Evolutionary conservation across 2,329 filamentous ascomycete genomes (phyloP).

Genomic region (Aspergillaceae sp.): DNA sequence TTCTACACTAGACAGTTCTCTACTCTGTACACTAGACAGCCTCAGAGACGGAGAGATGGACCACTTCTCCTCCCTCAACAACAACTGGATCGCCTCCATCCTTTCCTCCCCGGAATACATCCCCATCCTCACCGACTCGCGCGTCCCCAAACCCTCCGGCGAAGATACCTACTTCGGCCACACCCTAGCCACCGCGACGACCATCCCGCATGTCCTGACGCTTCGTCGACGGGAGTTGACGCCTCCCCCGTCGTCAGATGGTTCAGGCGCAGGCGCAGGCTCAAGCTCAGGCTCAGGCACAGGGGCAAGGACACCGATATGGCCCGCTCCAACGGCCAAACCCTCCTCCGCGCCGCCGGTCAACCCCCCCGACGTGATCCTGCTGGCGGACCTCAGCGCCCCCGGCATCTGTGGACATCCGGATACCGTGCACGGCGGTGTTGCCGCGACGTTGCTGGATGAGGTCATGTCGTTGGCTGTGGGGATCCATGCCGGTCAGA

Average conservation of each 20-base stretch:
- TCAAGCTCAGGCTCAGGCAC: too few relatives aligned
- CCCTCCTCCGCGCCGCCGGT: constrained; percentile 13
- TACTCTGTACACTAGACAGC: too few relatives aligned
- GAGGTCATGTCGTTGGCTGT: constrained; percentile 37
- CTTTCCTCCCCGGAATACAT: constrained; percentile 29
- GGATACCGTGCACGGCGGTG: constrained; percentile 32
- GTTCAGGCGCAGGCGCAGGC: too few relatives aligned
- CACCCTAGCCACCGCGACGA: constrained; percentile 30
- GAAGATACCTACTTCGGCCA: constrained; percentile 37
- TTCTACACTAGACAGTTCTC: too few relatives aligned
- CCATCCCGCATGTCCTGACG: constrained; percentile 35
- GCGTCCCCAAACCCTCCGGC: constrained; percentile 30
- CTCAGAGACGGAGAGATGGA: too few relatives aligned
- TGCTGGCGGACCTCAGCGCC: constrained; percentile 25
- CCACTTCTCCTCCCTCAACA: constrained; percentile 18
- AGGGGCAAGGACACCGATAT: constrained; percentile 7
- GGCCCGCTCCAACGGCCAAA: constrained; percentile 17
- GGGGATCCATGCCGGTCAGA: constrained; percentile 18
- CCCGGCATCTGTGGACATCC: constrained; percentile 35
- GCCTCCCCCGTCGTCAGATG: constrained; percentile 6
- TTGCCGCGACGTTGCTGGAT: constrained; percentile 35
- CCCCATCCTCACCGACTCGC: constrained; percentile 32
- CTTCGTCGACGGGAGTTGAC: constrained; percentile 25
- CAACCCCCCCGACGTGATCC: constrained; percentile 29
- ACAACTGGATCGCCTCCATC: constrained; percentile 21